phyloP scores from a whole-genome alignment of 495 filamentous ascomycete genomes.

The Penicillium bialowiezense region DNA sequence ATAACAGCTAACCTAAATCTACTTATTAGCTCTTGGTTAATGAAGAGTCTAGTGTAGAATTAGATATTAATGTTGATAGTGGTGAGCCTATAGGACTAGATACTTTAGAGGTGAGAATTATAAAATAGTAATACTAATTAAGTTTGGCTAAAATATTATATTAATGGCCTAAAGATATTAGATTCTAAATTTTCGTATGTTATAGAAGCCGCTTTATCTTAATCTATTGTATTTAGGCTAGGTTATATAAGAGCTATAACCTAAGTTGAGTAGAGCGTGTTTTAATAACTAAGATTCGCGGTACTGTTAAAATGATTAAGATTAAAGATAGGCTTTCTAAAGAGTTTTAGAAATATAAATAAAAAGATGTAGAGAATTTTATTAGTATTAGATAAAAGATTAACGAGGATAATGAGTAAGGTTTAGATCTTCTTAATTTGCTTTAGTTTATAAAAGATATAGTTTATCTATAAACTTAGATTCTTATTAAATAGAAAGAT shows the following conservation, averaged over 20 bases:
- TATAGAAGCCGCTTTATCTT: slow-evolving; percentile 10
- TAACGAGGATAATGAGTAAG: slow-evolving; percentile 18
- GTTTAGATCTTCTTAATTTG: slow-evolving; percentile 9
- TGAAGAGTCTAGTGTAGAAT: background rate
- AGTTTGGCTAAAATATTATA: slow-evolving; percentile 54
- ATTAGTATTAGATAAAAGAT: slow-evolving; percentile 23
- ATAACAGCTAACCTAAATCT: too few relatives aligned
- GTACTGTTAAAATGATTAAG: slow-evolving; percentile 8
- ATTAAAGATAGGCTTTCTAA: slow-evolving; percentile 4
- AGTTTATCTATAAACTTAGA: slow-evolving; percentile 21
- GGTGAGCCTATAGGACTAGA: slow-evolving; percentile 1
- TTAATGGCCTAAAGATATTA: slow-evolving; percentile 21
- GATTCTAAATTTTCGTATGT: slow-evolving; percentile 20
- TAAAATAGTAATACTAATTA: slow-evolving; percentile 5
- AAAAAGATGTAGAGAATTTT: slow-evolving; percentile 16
- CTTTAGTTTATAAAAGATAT: slow-evolving; percentile 6
- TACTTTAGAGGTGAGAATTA: slow-evolving; percentile 8
- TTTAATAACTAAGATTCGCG: slow-evolving; percentile 9
- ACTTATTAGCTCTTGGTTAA: background rate
- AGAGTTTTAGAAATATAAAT: slow-evolving; percentile 18
- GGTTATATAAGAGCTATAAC: slow-evolving; percentile 18
- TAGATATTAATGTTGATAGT: background rate
- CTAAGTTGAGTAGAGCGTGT: slow-evolving; percentile 3
- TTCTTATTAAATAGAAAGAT: slow-evolving; percentile 24
- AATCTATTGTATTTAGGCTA: slow-evolving; percentile 21